phyloP scores from a whole-genome alignment of 768 basidiomycete species.

The Mycena polygramma region DNA sequence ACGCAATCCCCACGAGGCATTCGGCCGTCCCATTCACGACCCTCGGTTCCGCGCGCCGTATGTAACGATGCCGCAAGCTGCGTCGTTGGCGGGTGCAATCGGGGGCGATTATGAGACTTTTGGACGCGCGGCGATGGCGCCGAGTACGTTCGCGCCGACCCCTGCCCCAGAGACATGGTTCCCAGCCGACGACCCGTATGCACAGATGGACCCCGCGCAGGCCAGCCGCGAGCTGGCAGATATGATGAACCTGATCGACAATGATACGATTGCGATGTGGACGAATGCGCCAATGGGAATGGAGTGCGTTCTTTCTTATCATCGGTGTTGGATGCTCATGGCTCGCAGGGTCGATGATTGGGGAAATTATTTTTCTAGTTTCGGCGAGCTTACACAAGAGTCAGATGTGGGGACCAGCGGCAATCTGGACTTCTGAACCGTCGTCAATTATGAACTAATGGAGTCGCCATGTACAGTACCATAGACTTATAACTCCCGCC shows the following conservation, averaged over 20 bases:
- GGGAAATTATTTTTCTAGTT: background rate
- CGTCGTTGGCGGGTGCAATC: slow-evolving; percentile 29
- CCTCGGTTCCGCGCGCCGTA: slow-evolving; percentile 25
- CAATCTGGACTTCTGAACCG: no score
- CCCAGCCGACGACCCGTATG: slow-evolving; percentile 27
- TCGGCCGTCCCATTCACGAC: slow-evolving; percentile 17
- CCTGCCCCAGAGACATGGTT: slow-evolving; percentile 29
- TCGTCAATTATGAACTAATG: no score
- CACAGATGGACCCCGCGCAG: slow-evolving; percentile 7
- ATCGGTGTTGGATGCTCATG: background rate
- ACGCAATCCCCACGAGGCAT: slow-evolving; percentile 25
- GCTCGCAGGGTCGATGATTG: background rate
- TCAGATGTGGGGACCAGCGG: no score
- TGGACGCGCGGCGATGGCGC: slow-evolving; percentile 25
- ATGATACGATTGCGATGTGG: slow-evolving; percentile 37
- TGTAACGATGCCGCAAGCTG: background rate
- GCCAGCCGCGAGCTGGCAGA: slow-evolving; percentile 24
- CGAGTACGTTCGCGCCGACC: slow-evolving; percentile 32
- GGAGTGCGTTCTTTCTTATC: slow-evolving; percentile 23
- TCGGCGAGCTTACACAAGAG: background rate
- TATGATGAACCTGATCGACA: slow-evolving; percentile 36
- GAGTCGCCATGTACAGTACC: no score
- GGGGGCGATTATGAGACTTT: background rate
- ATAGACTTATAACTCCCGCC: no score
- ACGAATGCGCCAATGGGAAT: slow-evolving; percentile 32